phyloP scores from a whole-genome alignment of 2,329 filamentous ascomycete species.

The Cytospora piceae region DNA sequence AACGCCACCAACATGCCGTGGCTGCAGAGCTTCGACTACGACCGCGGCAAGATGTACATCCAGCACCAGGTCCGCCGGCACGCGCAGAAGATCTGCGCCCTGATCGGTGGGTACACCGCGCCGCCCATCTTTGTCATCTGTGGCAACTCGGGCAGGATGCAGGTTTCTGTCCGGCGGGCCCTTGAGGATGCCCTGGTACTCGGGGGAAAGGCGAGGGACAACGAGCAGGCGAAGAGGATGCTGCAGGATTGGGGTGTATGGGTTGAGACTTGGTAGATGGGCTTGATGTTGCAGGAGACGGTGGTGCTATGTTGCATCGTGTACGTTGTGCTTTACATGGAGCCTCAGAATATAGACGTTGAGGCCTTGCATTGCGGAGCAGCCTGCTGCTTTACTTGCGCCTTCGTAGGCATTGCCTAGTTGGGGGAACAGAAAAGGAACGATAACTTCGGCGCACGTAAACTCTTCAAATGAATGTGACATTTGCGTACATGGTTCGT shows the following conservation, averaged over 20 bases:
- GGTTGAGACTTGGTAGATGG: constrained; percentile 62
- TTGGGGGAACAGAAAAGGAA: neutral
- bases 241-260: constrained; percentile 50
- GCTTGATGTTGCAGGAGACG: neutral
- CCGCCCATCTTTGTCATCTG: constrained; percentile 57
- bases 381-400: neutral
- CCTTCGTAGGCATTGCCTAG: neutral
- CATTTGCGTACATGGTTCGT: too few species aligned
- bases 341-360: neutral
- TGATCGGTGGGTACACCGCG: constrained; percentile 39
- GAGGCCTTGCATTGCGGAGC: neutral
- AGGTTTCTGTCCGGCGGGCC: constrained; percentile 56
- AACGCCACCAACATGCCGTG: constrained; percentile 26
- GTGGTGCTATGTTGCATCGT: neutral
- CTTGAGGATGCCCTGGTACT: constrained; percentile 53
- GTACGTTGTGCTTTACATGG: neutral
- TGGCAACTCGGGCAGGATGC: constrained; percentile 63
- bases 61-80: constrained; percentile 57
- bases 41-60: constrained; percentile 55
- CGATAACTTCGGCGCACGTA: too few species aligned
- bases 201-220: constrained; percentile 39
- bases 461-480: too few species aligned
- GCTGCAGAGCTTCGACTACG: constrained; percentile 28
- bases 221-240: constrained; percentile 45
- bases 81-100: constrained; percentile 40